Evolutionary conservation across 352 stramenopile species (phyloP).

Genomic region (Globisporangium acanthophoron): DNA sequence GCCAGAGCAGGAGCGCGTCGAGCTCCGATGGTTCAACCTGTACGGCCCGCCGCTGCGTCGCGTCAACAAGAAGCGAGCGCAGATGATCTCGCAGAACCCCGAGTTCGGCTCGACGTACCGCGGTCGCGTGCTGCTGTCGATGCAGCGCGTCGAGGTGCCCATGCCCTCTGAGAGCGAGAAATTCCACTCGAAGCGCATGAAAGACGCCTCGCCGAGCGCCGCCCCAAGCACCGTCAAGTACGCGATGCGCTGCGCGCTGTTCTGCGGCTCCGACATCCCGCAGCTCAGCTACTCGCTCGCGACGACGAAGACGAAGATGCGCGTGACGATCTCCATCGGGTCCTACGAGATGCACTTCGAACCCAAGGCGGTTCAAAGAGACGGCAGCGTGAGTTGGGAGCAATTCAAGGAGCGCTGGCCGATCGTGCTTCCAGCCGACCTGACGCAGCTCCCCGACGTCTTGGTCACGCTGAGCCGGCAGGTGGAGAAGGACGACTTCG

Average conservation of each 20-base stretch:
- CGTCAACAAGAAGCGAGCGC: conserved; percentile 45
- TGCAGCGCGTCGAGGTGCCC: conserved; percentile 47
- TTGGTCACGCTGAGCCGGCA: conserved; percentile 60
- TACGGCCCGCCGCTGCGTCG: conserved; percentile 74
- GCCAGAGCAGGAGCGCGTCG: conserved; percentile 12
- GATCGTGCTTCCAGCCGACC: conserved; percentile 51
- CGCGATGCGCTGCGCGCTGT: conserved; percentile 51
- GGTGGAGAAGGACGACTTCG: conserved; percentile 51
- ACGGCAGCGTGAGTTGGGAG: conserved; percentile 44
- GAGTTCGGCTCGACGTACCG: conserved; percentile 78
- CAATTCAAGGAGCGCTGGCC: conserved; percentile 39
- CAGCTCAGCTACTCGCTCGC: conserved; percentile 10
- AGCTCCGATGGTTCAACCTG: conserved; percentile 75
- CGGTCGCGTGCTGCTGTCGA: conserved; percentile 72
- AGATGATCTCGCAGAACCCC: conserved; percentile 49
- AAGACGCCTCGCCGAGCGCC: conserved; percentile 10
- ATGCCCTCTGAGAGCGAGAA: conserved; percentile 43
- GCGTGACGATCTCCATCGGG: conserved; percentile 44
- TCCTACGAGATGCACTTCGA: conserved; percentile 48
- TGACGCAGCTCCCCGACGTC: conserved; percentile 65
- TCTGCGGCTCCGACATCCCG: conserved; percentile 52
- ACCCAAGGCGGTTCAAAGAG: conserved; percentile 33
- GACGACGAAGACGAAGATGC: conserved; percentile 24
- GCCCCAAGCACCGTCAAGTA: conserved; percentile 58
- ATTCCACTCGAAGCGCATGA: conserved; percentile 51